These are phyloP conservation scores for Candida piceae DNA, from an alignment of 805 yeast genomes.

Conservation along the genomic window DNA sequence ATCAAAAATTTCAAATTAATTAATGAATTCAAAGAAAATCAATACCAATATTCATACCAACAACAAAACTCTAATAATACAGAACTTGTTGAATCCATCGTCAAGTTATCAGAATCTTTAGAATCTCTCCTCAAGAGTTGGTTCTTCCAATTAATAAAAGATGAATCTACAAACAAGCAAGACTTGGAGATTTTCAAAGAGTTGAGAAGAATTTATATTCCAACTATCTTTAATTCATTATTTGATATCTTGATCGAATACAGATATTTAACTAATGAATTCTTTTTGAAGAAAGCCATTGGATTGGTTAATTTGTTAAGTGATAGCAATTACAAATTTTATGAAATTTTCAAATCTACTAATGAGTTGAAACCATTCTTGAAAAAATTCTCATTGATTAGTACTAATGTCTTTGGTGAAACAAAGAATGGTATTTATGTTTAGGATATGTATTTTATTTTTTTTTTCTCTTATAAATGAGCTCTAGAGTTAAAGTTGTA, in stretches of 20 bases:
- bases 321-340: slow-evolving; percentile 57
- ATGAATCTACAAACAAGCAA: slow-evolving; percentile 8
- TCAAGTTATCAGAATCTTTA: slow-evolving; percentile 12
- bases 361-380: slow-evolving; percentile 31
- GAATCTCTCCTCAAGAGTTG: slow-evolving; percentile 16
- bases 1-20: slow-evolving; percentile 17
- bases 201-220: slow-evolving; percentile 65
- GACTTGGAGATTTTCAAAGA: slow-evolving; percentile 43
- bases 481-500: too few species aligned
- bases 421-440: slow-evolving; percentile 37
- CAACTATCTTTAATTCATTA: slow-evolving; percentile 63
- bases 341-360: slow-evolving; percentile 59
- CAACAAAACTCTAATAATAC: neutral
- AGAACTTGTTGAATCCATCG: slow-evolving; percentile 11
- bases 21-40: slow-evolving; percentile 10
- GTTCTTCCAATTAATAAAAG: slow-evolving; percentile 32
- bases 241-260: slow-evolving; percentile 51
- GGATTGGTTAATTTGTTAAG: slow-evolving; percentile 61
- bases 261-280: slow-evolving; percentile 29
- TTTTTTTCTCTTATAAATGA: neutral
- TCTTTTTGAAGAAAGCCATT: slow-evolving; percentile 51
- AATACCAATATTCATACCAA: neutral
- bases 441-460: slow-evolving; percentile 1
- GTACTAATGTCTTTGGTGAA: slow-evolving; percentile 27
- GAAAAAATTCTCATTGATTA: slow-evolving; percentile 58